Evolutionary conservation across 176 grass and related monocot species (phyloP).

Genomic region (Bolboschoenus planiculmis): DNA sequence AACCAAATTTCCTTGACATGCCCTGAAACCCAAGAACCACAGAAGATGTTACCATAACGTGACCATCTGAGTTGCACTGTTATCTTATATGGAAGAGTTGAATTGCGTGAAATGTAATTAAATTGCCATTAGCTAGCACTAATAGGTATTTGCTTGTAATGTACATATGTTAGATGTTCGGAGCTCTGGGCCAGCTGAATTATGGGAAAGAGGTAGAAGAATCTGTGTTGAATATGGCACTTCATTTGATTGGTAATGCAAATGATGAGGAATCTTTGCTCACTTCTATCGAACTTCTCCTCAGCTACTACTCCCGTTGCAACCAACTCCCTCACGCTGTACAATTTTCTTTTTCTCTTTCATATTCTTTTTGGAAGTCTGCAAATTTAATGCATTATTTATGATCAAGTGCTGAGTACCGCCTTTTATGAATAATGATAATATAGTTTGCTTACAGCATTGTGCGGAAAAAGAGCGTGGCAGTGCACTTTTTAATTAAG

Average conservation of each 20-base stretch:
- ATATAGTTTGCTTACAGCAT: neutral
- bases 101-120: neutral
- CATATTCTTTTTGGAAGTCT: constrained; percentile 17
- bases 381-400: neutral
- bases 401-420: neutral
- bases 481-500: neutral
- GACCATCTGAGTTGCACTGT: neutral
- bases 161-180: constrained; percentile 52
- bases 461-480: neutral
- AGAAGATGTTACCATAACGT: neutral
- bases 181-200: constrained; percentile 59
- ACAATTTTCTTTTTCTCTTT: constrained; percentile 31
- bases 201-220: constrained; percentile 59
- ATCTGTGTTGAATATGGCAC: constrained; percentile 49
- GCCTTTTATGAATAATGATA: neutral
- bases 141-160: neutral
- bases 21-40: neutral
- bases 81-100: neutral
- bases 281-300: constrained; percentile 57
- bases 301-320: constrained; percentile 67
- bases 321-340: constrained; percentile 70
- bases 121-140: neutral
- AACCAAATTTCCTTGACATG: neutral
- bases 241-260: constrained; percentile 59
- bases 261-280: constrained; percentile 55